A percentile compares a stretch with the other conserved stretches of the same genome.
Evolutionary conservation across 345 rosid genomes (phyloP).

Genomic region (Litchi chinensis): DNA sequence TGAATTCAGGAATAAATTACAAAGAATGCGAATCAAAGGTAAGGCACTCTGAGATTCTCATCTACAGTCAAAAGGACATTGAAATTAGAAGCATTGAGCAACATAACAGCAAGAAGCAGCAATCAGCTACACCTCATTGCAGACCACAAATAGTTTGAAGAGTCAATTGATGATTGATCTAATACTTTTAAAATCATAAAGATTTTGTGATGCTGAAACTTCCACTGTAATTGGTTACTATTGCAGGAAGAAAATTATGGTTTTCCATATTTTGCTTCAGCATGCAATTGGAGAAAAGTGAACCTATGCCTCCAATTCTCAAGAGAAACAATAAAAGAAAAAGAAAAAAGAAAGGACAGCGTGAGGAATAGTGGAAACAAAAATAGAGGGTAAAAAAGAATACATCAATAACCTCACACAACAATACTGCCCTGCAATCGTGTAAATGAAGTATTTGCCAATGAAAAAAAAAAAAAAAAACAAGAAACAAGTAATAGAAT

Average conservation of each 20-base stretch:
- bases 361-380: not conserved
- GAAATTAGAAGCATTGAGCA: not conserved
- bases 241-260: not conserved
- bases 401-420: not conserved
- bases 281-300: not conserved
- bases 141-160: not conserved
- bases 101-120: not conserved
- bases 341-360: not conserved
- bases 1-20: not conserved
- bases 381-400: not conserved
- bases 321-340: not conserved
- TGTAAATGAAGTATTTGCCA: constrained; percentile 5
- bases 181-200: too few species aligned
- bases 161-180: not conserved
- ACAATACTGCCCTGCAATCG: not conserved
- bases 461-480: not conserved
- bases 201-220: too few species aligned
- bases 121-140: constrained; percentile 2
- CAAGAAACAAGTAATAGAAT: not conserved
- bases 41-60: not conserved
- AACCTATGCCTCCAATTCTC: not conserved
- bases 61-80: not conserved
- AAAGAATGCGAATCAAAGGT: not conserved
- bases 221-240: not conserved
- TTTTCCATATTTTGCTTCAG: not conserved